A percentile compares a stretch with the other conserved stretches of the same genome.
phyloP scores from a whole-genome alignment of 306 rosid genomes.

The Lathyrus tuberosus region DNA sequence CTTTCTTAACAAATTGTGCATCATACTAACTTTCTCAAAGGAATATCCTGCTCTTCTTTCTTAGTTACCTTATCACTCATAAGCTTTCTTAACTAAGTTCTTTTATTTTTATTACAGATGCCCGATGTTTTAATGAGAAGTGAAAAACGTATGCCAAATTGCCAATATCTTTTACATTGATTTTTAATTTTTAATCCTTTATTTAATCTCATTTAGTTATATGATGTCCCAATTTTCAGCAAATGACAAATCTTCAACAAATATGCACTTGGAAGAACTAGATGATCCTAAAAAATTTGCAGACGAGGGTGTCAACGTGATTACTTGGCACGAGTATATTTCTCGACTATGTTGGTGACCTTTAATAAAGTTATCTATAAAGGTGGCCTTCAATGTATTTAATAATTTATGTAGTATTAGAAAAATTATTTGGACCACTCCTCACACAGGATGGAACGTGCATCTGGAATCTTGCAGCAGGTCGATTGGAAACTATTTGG shows the following conservation, averaged over 20 bases:
- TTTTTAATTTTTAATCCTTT: slow-evolving; percentile 29
- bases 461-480: slow-evolving; percentile 63
- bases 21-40: no score
- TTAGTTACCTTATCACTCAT: no score
- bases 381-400: slow-evolving; percentile 53
- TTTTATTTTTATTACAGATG: slow-evolving; percentile 61
- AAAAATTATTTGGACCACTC: no score
- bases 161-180: slow-evolving; percentile 40
- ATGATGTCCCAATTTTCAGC: slow-evolving; percentile 53
- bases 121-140: slow-evolving; percentile 71
- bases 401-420: slow-evolving; percentile 18
- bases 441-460: slow-evolving; percentile 45
- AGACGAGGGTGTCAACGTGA: slow-evolving; percentile 68
- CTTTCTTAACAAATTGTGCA: no score
- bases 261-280: slow-evolving; percentile 75
- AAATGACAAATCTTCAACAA: slow-evolving; percentile 70
- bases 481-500: slow-evolving; percentile 92
- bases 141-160: slow-evolving; percentile 71
- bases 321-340: slow-evolving; percentile 82
- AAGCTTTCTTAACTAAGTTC: no score
- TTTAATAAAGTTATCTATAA: slow-evolving; percentile 75
- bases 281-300: slow-evolving; percentile 70
- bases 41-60: no score
- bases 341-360: slow-evolving; percentile 72
- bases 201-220: slow-evolving; percentile 31